Conservation (phyloP, 257 asterid species). For the Nemophila menziesii region DNA sequence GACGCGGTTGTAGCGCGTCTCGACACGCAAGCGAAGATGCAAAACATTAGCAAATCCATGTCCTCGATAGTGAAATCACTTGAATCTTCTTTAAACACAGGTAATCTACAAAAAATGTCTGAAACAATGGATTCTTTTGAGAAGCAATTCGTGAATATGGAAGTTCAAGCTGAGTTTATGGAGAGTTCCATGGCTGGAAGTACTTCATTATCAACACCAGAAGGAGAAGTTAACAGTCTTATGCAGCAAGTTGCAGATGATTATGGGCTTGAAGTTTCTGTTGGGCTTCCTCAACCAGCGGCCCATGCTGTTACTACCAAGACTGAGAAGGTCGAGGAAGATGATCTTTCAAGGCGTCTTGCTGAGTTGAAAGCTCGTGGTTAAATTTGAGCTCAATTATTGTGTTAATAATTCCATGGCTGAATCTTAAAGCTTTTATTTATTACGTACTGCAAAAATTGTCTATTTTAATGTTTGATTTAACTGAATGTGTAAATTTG, state of each 20-base stretch:
- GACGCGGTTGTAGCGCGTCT: conserved; percentile 97
- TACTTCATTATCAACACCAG: conserved; percentile 89
- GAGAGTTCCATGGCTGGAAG: conserved; percentile 98
- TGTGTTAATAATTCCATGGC: neutral
- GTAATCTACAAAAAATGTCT: conserved; percentile 93
- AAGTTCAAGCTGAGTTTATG: conserved; percentile 98
- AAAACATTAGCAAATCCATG: conserved; percentile 75
- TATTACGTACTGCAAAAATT: neutral
- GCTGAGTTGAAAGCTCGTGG: conserved; percentile 97
- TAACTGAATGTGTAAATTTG: neutral
- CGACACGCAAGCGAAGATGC: conserved; percentile 96
- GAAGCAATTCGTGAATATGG: conserved; percentile 94
- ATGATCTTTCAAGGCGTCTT: conserved; percentile 79
- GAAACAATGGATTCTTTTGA: conserved; percentile 95
- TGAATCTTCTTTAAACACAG: conserved; percentile 66
- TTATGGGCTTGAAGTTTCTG: conserved; percentile 91
- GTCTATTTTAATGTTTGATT: too few relatives aligned
- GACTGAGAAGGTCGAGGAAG: conserved; percentile 80
- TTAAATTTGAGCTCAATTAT: conserved; percentile 18
- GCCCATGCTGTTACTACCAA: conserved; percentile 53
- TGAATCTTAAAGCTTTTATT: neutral
- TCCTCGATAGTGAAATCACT: conserved; percentile 76
- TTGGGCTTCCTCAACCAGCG: conserved; percentile 85
- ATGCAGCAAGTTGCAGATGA: conserved; percentile 99
- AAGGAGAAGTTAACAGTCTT: conserved; percentile 71